Base-by-base conservation (phyloP, 2,329 filamentous ascomycete species). In the Neurospora crassa region DNA sequence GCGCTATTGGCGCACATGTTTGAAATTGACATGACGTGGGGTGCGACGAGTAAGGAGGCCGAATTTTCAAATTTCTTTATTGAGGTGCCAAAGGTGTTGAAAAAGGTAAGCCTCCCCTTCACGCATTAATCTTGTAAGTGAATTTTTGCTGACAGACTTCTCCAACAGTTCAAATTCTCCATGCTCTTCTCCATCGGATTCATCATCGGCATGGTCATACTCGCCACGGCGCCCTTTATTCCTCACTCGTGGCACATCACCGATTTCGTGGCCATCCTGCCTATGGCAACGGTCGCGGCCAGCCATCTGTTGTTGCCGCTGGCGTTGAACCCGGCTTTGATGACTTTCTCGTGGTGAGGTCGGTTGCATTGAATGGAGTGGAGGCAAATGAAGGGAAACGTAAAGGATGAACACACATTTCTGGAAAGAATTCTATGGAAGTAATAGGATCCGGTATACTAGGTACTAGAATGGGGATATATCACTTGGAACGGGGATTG, bases 21-120 rank as follows among this genome's bases (percentile, higher is more conserved):
- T 79, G 89, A 92, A 82, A 89, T 95, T 78, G 87, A 96, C 81
- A 95, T 96, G 90, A 88, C 88, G 3, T 96, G 93, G 93, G 92
- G 92, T 69, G 89, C 92, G 1, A 96, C 93, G 0, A 87, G 90
- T 53, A 96, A 96, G 82, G 93, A 97, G 82, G 88, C 88, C 68
- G 91, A 93, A 76, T 90, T 91, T 77, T 90, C 91, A 37, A 92
- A 93, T 80, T 96, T 96, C 82, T 95, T 94, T 82, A 91, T 92
- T 72, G 93, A 96, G 79, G 88, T 94, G 20, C 91, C 91, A 42
- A 91, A 91, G 78, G 91, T 96, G 53, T 79, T 95, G 76, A 91
- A 90, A 81, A 90, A 88, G 78, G 93, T 93, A 81, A 88, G 90
- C 80, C 84, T 80, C 12, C 16, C 29, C 37, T 16, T 40, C 42